phyloP scores from a whole-genome alignment of 2,329 filamentous ascomycete genomes.

The Fusarium sp. region DNA sequence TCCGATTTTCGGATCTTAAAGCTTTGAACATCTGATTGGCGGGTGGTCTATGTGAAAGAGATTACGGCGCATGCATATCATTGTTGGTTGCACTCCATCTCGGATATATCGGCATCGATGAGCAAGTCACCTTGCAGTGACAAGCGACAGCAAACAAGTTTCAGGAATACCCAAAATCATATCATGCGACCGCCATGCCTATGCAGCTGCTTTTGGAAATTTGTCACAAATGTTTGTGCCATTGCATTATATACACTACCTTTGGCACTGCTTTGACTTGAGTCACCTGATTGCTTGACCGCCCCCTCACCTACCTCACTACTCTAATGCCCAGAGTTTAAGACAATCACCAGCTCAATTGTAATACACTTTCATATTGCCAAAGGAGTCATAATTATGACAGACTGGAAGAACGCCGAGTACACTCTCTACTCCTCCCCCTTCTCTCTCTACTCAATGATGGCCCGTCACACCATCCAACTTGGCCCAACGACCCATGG shows the following conservation, averaged over 20 bases:
- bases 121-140: background rate
- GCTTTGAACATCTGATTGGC: background rate
- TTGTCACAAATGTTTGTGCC: background rate
- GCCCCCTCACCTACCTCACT: background rate
- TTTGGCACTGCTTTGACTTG: background rate
- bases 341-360: background rate
- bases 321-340: background rate
- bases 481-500: background rate
- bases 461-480: slow-evolving; percentile 17
- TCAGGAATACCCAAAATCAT: background rate
- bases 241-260: too few relatives aligned
- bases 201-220: background rate
- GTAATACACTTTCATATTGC: too few relatives aligned
- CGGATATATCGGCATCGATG: background rate
- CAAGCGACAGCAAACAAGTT: background rate
- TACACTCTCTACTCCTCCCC: slow-evolving; percentile 22
- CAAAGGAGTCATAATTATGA: background rate
- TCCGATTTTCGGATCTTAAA: background rate
- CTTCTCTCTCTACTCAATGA: slow-evolving; percentile 24
- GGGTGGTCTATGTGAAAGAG: background rate
- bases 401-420: slow-evolving; percentile 5
- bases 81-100: background rate
- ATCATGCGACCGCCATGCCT: background rate
- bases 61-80: background rate
- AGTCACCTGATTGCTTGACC: background rate